Conservation (phyloP, 73 alveolate species). For the Tetrahymena borealis region DNA sequence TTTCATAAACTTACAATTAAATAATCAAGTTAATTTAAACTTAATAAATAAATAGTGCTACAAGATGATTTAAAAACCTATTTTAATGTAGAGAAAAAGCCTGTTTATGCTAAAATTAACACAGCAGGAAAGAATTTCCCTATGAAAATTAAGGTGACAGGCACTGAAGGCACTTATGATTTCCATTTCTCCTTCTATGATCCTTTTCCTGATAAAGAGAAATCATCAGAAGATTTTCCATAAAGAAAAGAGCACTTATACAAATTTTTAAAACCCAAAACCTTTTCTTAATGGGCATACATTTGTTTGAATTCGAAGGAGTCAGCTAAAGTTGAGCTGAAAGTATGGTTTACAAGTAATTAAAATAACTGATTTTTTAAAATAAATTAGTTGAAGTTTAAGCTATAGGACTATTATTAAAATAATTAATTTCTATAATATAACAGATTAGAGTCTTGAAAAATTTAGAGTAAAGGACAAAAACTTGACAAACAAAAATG, state of each 20-base stretch:
- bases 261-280: neutral
- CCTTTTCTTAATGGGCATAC: neutral
- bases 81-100: neutral
- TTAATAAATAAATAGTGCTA: neutral
- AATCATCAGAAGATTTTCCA: neutral
- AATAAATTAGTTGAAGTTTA: neutral
- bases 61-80: neutral
- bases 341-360: neutral
- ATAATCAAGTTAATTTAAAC: neutral
- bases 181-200: neutral
- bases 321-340: neutral
- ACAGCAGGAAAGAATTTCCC: neutral
- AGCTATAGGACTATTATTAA: no score
- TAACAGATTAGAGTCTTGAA: neutral
- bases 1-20: no score
- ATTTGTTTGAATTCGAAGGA: neutral
- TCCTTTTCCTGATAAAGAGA: neutral
- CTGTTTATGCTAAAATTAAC: neutral
- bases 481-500: neutral
- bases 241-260: neutral
- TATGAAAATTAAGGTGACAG: neutral
- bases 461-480: neutral
- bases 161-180: neutral
- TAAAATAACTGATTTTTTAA: neutral
- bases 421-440: no score